Base-by-base conservation (phyloP, 139 green algal genomes). In the Eudorina sp. region DNA sequence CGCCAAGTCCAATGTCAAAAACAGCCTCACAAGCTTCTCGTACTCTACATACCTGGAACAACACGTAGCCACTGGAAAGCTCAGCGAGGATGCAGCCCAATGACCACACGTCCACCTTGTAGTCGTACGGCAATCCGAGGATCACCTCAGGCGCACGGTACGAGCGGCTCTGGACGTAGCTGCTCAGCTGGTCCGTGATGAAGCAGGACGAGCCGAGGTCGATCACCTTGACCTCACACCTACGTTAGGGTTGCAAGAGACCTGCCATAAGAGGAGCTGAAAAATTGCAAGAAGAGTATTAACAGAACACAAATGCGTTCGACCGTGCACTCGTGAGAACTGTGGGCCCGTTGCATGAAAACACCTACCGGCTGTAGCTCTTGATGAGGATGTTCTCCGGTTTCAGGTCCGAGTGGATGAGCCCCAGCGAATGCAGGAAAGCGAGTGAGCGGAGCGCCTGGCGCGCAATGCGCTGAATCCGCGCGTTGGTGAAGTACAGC, bases 371-470 rank as follows among this genome's bases (percentile, higher is more conserved):
- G 91, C 83, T 95, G 93, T 98, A 98, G 88, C 77, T 94, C 89
- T 97, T 97, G 72, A 99, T 95, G 72, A 99, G 91, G 84, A 99
- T 98, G 94, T 99, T 99, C 73, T 99, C 98, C 4, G 98, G 98
- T 92, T 99, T 99, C 29, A 99, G 91, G 90, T 99, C 98, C 51
- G 95, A 96, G 91, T 99, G 98, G 70, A 99, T 97, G 46, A 99
- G 90, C 21, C 93, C 94, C 45, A 99, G 92, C 7, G 91, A 94
- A 89, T 99, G 98, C 78, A 99, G 89, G 91, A 98, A 99, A 7
- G 92, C 92, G 78, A 99, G 92, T 31, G 94, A 93, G 29, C 88
- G 90, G 27, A 89, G 62, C 68, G 95, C 94, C 94, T 99, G 97
- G 21, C 88, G 91, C 1, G 97, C 94, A 62, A 99, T 98, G 31